Evolutionary conservation across 2,329 filamentous ascomycete genomes (phyloP).

Genomic region (Talaromyces sp.): DNA sequence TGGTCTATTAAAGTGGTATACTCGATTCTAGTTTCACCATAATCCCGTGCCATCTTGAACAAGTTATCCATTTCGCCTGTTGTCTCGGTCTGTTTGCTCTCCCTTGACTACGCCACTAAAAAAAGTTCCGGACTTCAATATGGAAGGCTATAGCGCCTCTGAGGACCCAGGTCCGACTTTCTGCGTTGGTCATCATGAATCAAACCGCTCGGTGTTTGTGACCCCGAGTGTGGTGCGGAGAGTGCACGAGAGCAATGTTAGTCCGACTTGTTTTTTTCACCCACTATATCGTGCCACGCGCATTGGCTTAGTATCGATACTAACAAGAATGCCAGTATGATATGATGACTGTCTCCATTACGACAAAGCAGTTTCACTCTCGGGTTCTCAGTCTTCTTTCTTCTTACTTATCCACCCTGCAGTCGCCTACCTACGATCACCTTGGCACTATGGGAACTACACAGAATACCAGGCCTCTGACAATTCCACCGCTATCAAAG

Average conservation of each 20-base stretch:
- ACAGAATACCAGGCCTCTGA: slow-evolving; percentile 43
- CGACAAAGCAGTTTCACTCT: slow-evolving; percentile 62
- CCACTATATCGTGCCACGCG: too few relatives aligned
- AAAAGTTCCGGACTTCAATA: slow-evolving; percentile 21
- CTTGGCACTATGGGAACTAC: slow-evolving; percentile 44
- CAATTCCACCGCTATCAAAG: slow-evolving; percentile 45
- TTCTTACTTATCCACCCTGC: slow-evolving; percentile 51
- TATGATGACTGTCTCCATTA: slow-evolving; percentile 65
- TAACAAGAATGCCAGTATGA: slow-evolving; percentile 57
- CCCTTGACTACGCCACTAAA: slow-evolving; percentile 2
- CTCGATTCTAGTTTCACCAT: background rate
- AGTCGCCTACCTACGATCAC: slow-evolving; percentile 37
- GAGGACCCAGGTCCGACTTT: slow-evolving; percentile 52
- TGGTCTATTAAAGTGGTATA: background rate
- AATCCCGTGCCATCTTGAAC: background rate
- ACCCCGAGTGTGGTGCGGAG: slow-evolving; percentile 55
- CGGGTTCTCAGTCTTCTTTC: slow-evolving; percentile 58
- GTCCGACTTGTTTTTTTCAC: background rate
- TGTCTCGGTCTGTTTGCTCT: background rate
- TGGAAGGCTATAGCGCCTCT: slow-evolving; percentile 35
- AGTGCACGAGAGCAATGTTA: slow-evolving; percentile 60
- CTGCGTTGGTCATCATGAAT: slow-evolving; percentile 65
- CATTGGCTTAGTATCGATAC: too few relatives aligned
- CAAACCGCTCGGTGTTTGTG: slow-evolving; percentile 52
- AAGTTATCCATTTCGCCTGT: background rate